These are phyloP conservation scores for Alternaria brassicae DNA, from an alignment of 2,329 filamentous ascomycete species.

Conservation along the genomic window DNA sequence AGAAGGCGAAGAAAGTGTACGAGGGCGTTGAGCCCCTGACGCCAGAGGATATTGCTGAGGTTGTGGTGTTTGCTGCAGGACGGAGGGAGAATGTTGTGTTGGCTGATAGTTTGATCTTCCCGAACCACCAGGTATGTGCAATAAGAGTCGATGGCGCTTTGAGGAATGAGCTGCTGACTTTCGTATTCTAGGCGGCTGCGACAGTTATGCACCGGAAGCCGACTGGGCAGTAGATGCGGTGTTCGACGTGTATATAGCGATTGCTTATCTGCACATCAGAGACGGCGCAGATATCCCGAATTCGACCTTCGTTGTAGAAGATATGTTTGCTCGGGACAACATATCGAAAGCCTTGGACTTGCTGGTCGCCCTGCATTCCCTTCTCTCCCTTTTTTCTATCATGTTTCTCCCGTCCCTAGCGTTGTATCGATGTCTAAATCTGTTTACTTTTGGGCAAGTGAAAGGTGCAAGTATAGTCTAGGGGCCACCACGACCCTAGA, in stretches of 20 bases:
- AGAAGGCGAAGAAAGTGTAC: conserved; percentile 89
- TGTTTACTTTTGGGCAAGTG: neutral
- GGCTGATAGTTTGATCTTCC: conserved; percentile 85
- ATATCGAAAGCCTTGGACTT: neutral
- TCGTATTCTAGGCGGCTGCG: conserved; percentile 41
- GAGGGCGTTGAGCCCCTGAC: conserved; percentile 76
- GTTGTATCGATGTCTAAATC: neutral
- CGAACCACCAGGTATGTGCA: conserved; percentile 80
- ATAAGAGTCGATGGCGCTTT: neutral
- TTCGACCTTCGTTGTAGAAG: neutral
- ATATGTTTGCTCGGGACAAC: neutral
- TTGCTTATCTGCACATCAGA: conserved; percentile 2
- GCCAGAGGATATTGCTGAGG: conserved; percentile 88
- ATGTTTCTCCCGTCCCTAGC: neutral
- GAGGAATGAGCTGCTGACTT: conserved; percentile 18
- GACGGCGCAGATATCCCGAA: neutral
- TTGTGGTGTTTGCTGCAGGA: conserved; percentile 84
- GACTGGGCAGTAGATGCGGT: conserved; percentile 19
- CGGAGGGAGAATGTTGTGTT: conserved; percentile 89
- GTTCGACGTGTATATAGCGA: conserved; percentile 2
- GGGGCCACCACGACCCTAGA: neutral
- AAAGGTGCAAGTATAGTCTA: neutral
- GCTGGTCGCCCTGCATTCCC: neutral
- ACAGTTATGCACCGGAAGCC: conserved; percentile 48
- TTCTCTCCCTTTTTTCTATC: neutral